phyloP scores from a whole-genome alignment of 805 yeast genomes.

The Sungouiella thailandica region DNA sequence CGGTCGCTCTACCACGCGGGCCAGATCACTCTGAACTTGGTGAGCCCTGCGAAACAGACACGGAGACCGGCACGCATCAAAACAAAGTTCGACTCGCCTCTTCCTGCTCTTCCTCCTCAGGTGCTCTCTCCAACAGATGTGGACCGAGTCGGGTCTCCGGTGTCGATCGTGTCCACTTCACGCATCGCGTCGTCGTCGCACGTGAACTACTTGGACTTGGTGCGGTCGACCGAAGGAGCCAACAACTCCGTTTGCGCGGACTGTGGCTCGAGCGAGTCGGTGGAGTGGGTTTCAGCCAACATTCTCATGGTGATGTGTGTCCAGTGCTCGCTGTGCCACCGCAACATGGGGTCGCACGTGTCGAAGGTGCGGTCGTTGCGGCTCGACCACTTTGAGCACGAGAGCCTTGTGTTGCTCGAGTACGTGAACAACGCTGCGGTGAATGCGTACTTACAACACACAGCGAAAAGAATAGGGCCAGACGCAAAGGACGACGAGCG shows the following conservation, averaged over 20 bases:
- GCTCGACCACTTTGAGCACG: conserved; percentile 65
- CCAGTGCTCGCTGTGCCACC: conserved; percentile 83
- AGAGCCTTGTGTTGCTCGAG: conserved; percentile 49
- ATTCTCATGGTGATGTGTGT: conserved; percentile 70
- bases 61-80: no score
- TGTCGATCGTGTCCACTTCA: conserved; percentile 25
- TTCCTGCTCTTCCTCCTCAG: neutral
- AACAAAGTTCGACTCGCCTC: conserved; percentile 3
- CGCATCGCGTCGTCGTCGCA: conserved; percentile 17
- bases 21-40: conserved; percentile 28
- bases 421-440: conserved; percentile 48
- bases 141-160: conserved; percentile 24
- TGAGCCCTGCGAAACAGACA: neutral
- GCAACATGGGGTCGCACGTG: conserved; percentile 78
- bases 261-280: conserved; percentile 59
- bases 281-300: conserved; percentile 86
- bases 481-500: conserved; percentile 39
- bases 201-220: conserved; percentile 30
- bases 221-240: conserved; percentile 37
- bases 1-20: conserved; percentile 56
- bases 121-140: conserved; percentile 4
- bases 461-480: no score
- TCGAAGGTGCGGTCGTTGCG: conserved; percentile 74
- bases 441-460: conserved; percentile 60
- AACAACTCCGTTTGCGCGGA: conserved; percentile 72